Conservation (phyloP, 1,284 basidiomycete species). For the Ceratobasidium sp. region DNA sequence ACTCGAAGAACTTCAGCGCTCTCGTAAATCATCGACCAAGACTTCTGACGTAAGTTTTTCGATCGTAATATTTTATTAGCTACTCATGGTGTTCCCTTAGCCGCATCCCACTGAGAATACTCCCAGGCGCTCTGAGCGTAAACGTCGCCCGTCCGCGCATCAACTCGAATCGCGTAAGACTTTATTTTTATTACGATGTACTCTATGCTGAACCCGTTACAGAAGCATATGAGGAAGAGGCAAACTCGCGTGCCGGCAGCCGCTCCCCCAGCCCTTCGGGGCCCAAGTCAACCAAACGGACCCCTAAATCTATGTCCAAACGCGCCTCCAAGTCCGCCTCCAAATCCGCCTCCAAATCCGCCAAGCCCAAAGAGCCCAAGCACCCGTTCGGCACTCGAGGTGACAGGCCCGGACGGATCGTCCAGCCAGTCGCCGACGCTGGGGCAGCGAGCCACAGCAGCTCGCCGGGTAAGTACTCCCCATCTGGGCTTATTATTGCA, state of each 20-base stretch:
- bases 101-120: background rate
- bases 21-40: background rate
- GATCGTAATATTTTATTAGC: background rate
- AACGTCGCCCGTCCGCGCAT: background rate
- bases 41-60: background rate
- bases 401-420: constrained; percentile 12
- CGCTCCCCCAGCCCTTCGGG: background rate
- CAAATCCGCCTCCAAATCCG: background rate
- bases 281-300: background rate
- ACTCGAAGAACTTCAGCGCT: background rate
- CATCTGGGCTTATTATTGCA: background rate
- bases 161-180: background rate
- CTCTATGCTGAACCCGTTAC: background rate
- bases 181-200: background rate
- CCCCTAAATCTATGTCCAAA: background rate
- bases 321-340: background rate
- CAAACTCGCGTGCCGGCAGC: background rate
- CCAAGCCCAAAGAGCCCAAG: background rate
- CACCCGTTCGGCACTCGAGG: background rate
- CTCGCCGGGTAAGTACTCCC: constrained; percentile 21
- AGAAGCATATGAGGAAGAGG: background rate
- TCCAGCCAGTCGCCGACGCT: background rate
- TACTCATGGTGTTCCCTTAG: background rate
- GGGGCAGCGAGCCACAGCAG: background rate
- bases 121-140: background rate